Percentiles rank a stretch among this genome's conserved stretches.
Evolutionary conservation across 306 rosid species (phyloP).

Genomic region (Rosa rugosa): DNA sequence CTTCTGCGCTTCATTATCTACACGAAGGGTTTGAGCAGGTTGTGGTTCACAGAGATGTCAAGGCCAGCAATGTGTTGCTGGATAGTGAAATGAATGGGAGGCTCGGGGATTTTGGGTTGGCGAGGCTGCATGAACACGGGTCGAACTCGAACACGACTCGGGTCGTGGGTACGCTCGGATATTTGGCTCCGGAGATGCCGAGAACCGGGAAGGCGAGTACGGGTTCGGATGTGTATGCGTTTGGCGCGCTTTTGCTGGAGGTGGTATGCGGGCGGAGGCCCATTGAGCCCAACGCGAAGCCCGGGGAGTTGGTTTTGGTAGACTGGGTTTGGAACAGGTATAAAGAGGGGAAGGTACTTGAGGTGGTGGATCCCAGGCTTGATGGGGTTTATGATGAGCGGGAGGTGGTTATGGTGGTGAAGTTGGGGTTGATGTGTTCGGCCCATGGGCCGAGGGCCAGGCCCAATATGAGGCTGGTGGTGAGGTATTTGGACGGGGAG

Average conservation of each 20-base stretch:
- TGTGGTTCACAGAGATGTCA: constrained; percentile 80
- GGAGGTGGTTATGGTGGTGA: constrained; percentile 52
- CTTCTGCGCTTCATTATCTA: constrained; percentile 68
- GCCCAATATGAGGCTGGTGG: constrained; percentile 63
- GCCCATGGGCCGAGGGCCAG: constrained; percentile 41
- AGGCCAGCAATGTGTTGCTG: constrained; percentile 76
- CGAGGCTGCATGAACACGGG: constrained; percentile 79
- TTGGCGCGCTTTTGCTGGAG: constrained; percentile 75
- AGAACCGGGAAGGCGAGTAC: constrained; percentile 77
- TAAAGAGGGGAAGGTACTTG: constrained; percentile 45
- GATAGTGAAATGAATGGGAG: constrained; percentile 72
- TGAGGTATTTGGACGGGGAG: constrained; percentile 73
- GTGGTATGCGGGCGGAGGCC: constrained; percentile 74
- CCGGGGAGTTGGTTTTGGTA: constrained; percentile 62
- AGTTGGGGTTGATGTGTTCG: constrained; percentile 71
- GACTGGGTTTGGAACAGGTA: constrained; percentile 80
- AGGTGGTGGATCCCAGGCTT: constrained; percentile 55
- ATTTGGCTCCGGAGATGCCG: constrained; percentile 79
- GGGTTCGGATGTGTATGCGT: constrained; percentile 67
- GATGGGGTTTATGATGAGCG: constrained; percentile 40
- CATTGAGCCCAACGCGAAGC: constrained; percentile 55
- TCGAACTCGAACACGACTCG: constrained; percentile 69
- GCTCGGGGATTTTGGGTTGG: constrained; percentile 78
- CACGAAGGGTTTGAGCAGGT: constrained; percentile 85
- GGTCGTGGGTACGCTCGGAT: constrained; percentile 69